Evolutionary conservation across 805 yeast genomes (phyloP), one percentile per base, ranked within the genome.

Genomic region (Candida nanaspora): DNA sequence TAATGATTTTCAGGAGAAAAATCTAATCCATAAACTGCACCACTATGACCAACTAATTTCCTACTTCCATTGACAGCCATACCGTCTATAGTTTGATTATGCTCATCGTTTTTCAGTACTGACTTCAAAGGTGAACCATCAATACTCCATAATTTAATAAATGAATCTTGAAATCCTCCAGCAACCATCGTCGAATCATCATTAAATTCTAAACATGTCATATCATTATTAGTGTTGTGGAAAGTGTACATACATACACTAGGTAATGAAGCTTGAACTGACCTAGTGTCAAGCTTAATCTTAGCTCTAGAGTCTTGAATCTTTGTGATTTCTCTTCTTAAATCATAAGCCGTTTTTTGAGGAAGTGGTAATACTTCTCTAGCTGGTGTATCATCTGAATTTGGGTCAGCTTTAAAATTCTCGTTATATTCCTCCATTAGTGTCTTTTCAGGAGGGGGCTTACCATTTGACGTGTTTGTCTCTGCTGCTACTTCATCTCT

Each of bases 181-280:
- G 97, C 97, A 25, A 86, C 82, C 46, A 88, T 53, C 19, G 89
- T 78, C 15, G 91, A 79, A 60, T 91, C 97, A 40, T 82, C 85
- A 52, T 91, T 87, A 66, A 91, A 91, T 47, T 81, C 85, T 36
- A 91, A 57, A 38, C 88, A 78, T n/a, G 94, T 85, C 72, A 93
- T 68, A 46, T 85, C 94, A 48, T 83, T 82, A 57, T 86, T 82
- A 10, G 97, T 86, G 63, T 93, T 93, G 68, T 93, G 98, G 66
- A 93, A 89, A 1, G 98, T 91, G 67, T 93, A 93, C 95, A 91
- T 86, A 62, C 98, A 93, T 28, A 91, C 95, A 42, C 95, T 84
- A 19, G 98, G 98, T 21, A 91, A 76, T 19, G 87, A 69, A 4
- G 94, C 83, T 62, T 85, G 96, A 26, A 75, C 62, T 5, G 81